Conservation (phyloP, 441 rosid species). For the Adansonia madagascariensis region DNA sequence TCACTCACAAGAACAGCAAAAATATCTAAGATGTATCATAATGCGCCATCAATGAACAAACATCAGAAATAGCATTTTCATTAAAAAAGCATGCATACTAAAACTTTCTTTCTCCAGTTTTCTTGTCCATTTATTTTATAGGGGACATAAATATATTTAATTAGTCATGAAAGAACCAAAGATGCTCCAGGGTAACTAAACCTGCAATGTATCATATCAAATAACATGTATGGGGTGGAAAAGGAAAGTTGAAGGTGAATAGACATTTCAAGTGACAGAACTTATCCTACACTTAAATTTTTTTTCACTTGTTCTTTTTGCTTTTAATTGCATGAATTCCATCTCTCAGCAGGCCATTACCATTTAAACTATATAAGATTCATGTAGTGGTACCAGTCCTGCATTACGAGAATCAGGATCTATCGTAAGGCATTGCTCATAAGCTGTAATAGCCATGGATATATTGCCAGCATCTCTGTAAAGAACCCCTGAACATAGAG, state of each 20-base stretch:
- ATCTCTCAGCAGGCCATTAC: conserved; percentile 23
- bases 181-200: not conserved
- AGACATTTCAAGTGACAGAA: conserved; percentile 13
- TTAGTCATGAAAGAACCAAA: not conserved
- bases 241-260: not conserved
- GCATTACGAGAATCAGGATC: conserved; percentile 99
- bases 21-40: not conserved
- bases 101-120: not conserved
- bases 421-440: conserved; percentile 95
- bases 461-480: conserved; percentile 97
- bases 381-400: conserved; percentile 70
- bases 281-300: not conserved
- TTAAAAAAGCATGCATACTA: not conserved
- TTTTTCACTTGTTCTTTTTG: not conserved
- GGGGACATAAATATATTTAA: not conserved
- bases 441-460: conserved; percentile 79
- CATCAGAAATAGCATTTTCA: not conserved
- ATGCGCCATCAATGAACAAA: not conserved
- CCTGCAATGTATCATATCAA: not conserved
- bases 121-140: not conserved
- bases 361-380: not conserved
- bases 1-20: not conserved
- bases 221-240: not conserved
- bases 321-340: not conserved
- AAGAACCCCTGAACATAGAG: conserved; percentile 71